phyloP scores from a whole-genome alignment of 768 basidiomycete genomes.

The Termitomyces sp. region DNA sequence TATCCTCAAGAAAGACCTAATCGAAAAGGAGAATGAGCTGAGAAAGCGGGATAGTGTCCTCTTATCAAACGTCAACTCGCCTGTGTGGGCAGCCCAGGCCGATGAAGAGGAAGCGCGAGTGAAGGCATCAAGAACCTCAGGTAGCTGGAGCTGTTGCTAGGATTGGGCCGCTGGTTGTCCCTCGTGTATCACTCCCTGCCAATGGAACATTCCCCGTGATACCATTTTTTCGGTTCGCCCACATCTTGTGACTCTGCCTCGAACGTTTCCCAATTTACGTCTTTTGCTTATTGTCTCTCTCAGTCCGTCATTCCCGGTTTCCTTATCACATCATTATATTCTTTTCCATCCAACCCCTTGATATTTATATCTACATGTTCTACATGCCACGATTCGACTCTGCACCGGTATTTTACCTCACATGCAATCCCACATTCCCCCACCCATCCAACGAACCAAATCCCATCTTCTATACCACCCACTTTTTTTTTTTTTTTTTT shows the following conservation, averaged over 20 bases:
- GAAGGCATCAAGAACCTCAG: constrained; percentile 40
- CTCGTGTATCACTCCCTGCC: constrained; percentile 1
- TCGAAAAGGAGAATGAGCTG: constrained; percentile 76
- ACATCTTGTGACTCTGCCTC: constrained; percentile 3
- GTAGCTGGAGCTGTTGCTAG: constrained; percentile 71
- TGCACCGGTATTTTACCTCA: not conserved
- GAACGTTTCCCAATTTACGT: not conserved
- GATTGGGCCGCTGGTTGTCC: constrained; percentile 16
- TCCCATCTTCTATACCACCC: constrained; percentile 16
- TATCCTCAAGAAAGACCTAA: constrained; percentile 69
- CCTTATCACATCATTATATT: constrained; percentile 15
- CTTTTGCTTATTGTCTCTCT: not conserved
- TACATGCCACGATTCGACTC: constrained; percentile 11
- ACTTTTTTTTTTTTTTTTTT: constrained; percentile 17
- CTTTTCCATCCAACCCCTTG: constrained; percentile 15
- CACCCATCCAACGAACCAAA: constrained; percentile 1
- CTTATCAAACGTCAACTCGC: constrained; percentile 55
- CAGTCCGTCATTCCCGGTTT: constrained; percentile 12
- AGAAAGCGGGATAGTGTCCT: constrained; percentile 83
- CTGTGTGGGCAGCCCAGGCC: constrained; percentile 75
- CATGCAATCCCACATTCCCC: not conserved
- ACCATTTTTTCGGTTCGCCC: constrained; percentile 1
- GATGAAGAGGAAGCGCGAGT: constrained; percentile 72
- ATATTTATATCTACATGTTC: constrained; percentile 16
- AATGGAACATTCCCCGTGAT: not conserved